Conservation (phyloP, 176 grass and related monocot genomes). For the Musa schizocarpa region DNA sequence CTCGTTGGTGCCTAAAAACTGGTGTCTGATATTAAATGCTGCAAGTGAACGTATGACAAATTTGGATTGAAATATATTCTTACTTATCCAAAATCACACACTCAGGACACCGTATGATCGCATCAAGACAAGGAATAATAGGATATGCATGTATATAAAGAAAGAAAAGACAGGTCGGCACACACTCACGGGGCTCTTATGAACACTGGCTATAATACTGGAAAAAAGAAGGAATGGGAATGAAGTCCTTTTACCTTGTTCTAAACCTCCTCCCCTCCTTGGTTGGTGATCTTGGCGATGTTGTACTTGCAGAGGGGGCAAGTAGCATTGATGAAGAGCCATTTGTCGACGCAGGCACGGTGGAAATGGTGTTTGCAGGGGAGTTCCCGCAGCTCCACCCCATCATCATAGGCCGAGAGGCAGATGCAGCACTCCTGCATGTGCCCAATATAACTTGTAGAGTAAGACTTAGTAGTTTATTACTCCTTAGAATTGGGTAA, state of each 20-base stretch:
- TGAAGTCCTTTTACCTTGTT: neutral
- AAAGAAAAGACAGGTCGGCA: no score
- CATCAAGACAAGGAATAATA: neutral
- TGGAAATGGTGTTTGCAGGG: constrained; percentile 50
- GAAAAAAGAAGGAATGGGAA: neutral
- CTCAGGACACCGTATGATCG: neutral
- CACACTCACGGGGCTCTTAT: neutral
- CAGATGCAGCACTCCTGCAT: constrained; percentile 48
- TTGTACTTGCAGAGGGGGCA: constrained; percentile 45
- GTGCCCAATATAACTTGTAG: neutral
- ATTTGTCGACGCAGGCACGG: constrained; percentile 33
- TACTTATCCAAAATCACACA: no score
- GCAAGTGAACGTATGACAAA: neutral
- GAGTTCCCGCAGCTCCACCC: constrained; percentile 32
- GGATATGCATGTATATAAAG: neutral
- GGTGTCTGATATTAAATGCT: neutral
- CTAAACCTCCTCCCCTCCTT: constrained; percentile 21
- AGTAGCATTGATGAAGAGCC: constrained; percentile 47
- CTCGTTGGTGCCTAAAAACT: no score
- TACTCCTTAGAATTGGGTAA: no score
- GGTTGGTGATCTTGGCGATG: constrained; percentile 23
- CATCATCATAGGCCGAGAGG: constrained; percentile 36
- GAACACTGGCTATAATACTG: neutral
- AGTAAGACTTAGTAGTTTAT: no score
- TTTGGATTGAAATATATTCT: neutral